Base-by-base conservation (phyloP, 805 yeast species). In the Candida endomychidarum region DNA sequence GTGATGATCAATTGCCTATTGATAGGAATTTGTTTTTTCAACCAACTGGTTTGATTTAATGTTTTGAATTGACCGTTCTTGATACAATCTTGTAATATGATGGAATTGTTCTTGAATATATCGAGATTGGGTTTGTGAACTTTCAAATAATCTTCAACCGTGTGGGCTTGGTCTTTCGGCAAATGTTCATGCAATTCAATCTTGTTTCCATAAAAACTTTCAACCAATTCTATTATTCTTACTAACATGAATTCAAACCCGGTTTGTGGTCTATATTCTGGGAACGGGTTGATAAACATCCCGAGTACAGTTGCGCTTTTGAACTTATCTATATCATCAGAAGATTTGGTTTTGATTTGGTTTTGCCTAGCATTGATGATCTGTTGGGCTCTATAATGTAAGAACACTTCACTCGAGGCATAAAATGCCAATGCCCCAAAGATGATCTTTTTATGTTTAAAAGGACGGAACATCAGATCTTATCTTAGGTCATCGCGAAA, bases 181-280 rank as follows among this genome's bases (percentile, higher is more conserved):
- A 58, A 47, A 41, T 58, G 57, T 18, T 62, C 59, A 44, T 69
- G 72, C 7, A 64, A 42, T 43, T 67, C 73, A 21, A 63, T 48
- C 34, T 51, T 49, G 37, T 52, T 61, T 1, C 71, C 73, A 46
- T 66, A 67, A 23, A 69, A 48, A 41, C 69, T 80, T 49, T 84
- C 86, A 50, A 84, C 73, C 3, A 87, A 56, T 57, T 89, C 96
- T 41, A 80, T 58, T 3, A 89, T 45, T 15, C 96, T 68, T 50
- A 90, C 83, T 30, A 77, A 68, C 20, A 86, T 66, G 61, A 90
- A 91, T 62, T 91, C 97, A 56, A 85, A 85, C 7, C 87, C 70
- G 0, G 96, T 88, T 61, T 90, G 97, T 5, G 88, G 84, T 37
- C 97, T 72, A 57, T 91, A 91, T 56, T 91, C 96, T 12, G 75